Evolutionary conservation across 78 protist species (phyloP), one percentile per base, ranked within the genome.

Genomic region (Capsaspora owczarzaki): DNA sequence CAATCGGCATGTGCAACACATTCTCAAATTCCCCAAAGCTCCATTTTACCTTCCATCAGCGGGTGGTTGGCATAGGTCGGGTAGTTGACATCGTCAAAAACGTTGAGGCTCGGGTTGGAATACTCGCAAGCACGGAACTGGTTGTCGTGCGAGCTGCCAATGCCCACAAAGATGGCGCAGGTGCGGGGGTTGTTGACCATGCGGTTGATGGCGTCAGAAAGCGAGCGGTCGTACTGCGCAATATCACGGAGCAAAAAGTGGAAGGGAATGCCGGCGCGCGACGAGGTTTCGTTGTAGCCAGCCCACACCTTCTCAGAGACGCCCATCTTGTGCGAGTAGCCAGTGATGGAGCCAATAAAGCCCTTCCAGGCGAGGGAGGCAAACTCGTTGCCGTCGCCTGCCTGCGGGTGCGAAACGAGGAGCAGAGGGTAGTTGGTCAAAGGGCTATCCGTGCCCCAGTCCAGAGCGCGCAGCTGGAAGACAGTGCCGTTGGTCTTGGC

Each of bases 221-320:
- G 40, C 12, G 84, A 63, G 22, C 43, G 69, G 33, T 82, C 87
- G 10, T 31, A 83, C 68, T 83, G 87, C 66, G 82, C 61, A 0
- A 83, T 74, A 29, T 87, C 91, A 20, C 83, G 82, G 29, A 84
- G 33, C 33, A 88, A 43, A 56, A 85, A 88, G 33, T 68, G 80
- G 74, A 76, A 88, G 46, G 92, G 92, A 37, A 61, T 42, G 22
- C 92, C 92, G n/a, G 53, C 78, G 42, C 89, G 87, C 29, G 85
- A 43, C 27, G 69, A 40, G 0, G 87, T 72, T 3, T 80, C 92
- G 38, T 88, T 82, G 76, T 79, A 78, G 46, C 49, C 70, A 40
- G 41, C 61, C 89, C 92, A 84, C 35, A 82, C 81, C 70, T 87
- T 88, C 38, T 88, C 92, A 33, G 85, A 81, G 43, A 88, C 68